Conservation (phyloP, 345 rosid species). For the Populus pruinosa region DNA sequence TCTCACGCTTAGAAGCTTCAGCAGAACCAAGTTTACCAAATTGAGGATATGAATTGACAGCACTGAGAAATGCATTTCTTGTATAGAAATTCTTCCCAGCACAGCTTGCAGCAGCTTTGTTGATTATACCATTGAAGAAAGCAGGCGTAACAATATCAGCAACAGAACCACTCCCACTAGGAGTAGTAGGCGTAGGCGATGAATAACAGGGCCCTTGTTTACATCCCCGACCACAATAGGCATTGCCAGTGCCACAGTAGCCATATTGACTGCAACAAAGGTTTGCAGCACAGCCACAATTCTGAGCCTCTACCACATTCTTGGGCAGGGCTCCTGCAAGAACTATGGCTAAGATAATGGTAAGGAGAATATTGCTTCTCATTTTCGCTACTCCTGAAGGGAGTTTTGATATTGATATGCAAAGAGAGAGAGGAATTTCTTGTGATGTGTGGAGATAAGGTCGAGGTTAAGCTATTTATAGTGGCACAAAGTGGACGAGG, state of each 20-base stretch:
- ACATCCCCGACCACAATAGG: conserved; percentile 30
- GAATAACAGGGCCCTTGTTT: conserved; percentile 24
- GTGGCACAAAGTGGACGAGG: background rate
- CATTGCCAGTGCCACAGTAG: conserved; percentile 26
- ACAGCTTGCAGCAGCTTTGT: conserved; percentile 26
- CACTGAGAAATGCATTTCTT: conserved; percentile 32
- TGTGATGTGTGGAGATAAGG: background rate
- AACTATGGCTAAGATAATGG: background rate
- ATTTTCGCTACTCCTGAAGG: background rate
- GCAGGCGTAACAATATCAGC: conserved; percentile 33
- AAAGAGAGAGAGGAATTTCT: background rate
- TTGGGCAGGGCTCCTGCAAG: background rate
- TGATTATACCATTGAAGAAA: conserved; percentile 42
- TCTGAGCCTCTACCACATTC: conserved; percentile 13
- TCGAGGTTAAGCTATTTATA: background rate
- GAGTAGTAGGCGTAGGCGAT: background rate
- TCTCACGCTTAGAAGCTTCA: conserved; percentile 47
- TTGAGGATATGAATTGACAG: conserved; percentile 18
- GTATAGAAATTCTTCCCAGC: conserved; percentile 43
- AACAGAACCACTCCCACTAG: conserved; percentile 5
- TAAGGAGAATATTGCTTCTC: background rate
- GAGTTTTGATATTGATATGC: background rate
- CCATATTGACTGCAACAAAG: conserved; percentile 34
- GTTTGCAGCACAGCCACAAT: conserved; percentile 30
- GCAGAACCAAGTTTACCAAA: conserved; percentile 35